Base-by-base conservation (phyloP, 1,284 basidiomycete species). In the Ceratobasidium sp. region DNA sequence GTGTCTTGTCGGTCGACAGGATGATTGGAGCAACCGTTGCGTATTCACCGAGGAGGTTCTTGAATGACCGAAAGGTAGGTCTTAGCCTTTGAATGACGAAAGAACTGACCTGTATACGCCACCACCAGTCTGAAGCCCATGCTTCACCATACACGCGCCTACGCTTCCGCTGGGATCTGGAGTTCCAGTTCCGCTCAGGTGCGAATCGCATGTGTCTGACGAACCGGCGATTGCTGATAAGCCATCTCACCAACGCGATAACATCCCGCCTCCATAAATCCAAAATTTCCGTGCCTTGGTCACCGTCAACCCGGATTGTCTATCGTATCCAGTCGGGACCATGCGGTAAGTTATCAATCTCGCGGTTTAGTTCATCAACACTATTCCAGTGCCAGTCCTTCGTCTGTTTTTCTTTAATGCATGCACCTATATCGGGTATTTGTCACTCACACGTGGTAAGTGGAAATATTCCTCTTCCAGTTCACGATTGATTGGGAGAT, bases 21-120 rank as follows among this genome's bases (percentile, higher is more conserved):
- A 67, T 67, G 4, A 67, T 8, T 10, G 65, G 46, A 12, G 35
- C 65, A 20, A 67, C 20, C 30, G 65, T 67, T 10, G 74, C 73
- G 14, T 74, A 78, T 23, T 41, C n/a, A 18, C 44, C 10, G 8
- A 46, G 44, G 10, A 46, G 8, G 16, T 46, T 46, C 44, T 46
- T 8, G 16, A 30, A 30, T 30, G 27, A 30, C 27, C 27, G 44
- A 46, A 12, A 18, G 16, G 44, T 46, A 46, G 10, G 16, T 18
- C 8, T 12, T 12, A 30, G 27, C 27, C 27, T 46, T 46, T 46
- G 44, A 8, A 18, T 8, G 10, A 46, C 10, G 10, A 33, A 10
- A 44, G 73, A 27, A 67, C 65, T 50, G 16, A 77, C 78, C 74
- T 78, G 78, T 7, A 70, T 48, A 14, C 57, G 27, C 78, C 78